Percentiles rank a stretch among this genome's conserved stretches.
These are phyloP conservation scores for Trichoderma koningiopsis DNA, from an alignment of 2,329 filamentous ascomycete genomes.

Conservation along the genomic window DNA sequence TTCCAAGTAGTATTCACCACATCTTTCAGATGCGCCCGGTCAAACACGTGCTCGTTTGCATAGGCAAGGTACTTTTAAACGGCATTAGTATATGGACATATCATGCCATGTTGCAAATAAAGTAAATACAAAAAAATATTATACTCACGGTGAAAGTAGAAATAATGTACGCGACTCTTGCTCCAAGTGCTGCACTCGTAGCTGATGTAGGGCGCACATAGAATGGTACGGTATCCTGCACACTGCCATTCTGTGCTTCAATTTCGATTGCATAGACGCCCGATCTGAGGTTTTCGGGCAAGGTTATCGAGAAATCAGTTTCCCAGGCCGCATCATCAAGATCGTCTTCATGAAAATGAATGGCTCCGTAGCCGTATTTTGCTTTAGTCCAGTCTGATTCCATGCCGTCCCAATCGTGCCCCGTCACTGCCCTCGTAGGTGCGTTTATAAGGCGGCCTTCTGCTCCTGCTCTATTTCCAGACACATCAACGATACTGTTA, in stretches of 20 bases:
- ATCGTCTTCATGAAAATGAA: conserved; percentile 1
- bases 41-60: conserved; percentile 5
- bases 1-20: background rate
- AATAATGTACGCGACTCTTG: background rate
- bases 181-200: background rate
- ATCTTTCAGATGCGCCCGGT: background rate
- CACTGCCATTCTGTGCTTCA: background rate
- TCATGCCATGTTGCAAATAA: background rate
- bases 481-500: background rate
- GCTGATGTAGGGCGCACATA: background rate
- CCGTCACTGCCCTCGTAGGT: background rate
- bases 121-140: background rate
- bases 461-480: background rate
- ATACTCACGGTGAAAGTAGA: background rate
- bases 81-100: background rate
- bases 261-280: background rate
- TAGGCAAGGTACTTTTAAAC: background rate
- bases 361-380: background rate
- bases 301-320: background rate
- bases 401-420: conserved; percentile 1
- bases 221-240: background rate
- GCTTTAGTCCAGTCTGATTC: conserved; percentile 6
- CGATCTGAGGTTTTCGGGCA: background rate
- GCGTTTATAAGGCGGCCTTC: background rate
- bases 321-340: conserved; percentile 2